A percentile compares a stretch with the other conserved stretches of the same genome.
phyloP scores from a whole-genome alignment of 2,329 filamentous ascomycete genomes.

The Colletotrichum caudatum region DNA sequence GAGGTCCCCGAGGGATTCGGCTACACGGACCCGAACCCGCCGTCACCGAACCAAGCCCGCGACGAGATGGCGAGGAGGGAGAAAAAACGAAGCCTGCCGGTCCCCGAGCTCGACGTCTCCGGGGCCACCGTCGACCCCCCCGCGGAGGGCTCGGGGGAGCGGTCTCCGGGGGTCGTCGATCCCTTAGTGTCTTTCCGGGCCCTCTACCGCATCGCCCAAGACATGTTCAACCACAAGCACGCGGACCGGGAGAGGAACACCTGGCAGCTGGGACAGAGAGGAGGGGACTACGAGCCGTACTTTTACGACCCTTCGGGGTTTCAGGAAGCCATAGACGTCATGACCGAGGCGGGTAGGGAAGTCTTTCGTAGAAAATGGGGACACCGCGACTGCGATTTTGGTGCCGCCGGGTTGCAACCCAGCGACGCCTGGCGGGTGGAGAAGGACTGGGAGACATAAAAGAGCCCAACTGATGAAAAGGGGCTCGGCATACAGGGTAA shows the following conservation, averaged over 20 bases:
- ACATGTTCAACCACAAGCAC: slow-evolving; percentile 59
- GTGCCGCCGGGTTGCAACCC: slow-evolving; percentile 50
- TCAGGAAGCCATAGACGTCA: slow-evolving; percentile 56
- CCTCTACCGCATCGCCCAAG: slow-evolving; percentile 44
- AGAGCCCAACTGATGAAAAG: too few species aligned
- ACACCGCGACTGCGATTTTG: slow-evolving; percentile 57
- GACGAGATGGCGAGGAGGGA: not conserved
- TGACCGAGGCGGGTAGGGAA: slow-evolving; percentile 59
- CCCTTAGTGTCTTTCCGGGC: slow-evolving; percentile 28
- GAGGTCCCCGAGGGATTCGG: slow-evolving; percentile 47
- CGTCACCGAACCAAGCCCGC: slow-evolving; percentile 33
- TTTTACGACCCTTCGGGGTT: slow-evolving; percentile 62
- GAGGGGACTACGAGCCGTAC: slow-evolving; percentile 66
- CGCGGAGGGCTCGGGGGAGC: not conserved
- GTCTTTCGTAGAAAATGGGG: slow-evolving; percentile 61
- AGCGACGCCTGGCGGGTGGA: slow-evolving; percentile 62
- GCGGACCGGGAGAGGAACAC: slow-evolving; percentile 58
- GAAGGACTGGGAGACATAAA: slow-evolving; percentile 52
- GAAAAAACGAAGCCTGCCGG: not conserved
- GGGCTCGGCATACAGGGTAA: not conserved
- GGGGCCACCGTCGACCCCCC: not conserved
- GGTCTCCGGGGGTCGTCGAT: not conserved
- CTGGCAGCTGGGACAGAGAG: slow-evolving; percentile 65
- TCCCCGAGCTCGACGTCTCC: slow-evolving; percentile 5
- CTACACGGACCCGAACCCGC: slow-evolving; percentile 55